phyloP scores from a whole-genome alignment of 495 filamentous ascomycete genomes.

The Annulohypoxylon moriforme region DNA sequence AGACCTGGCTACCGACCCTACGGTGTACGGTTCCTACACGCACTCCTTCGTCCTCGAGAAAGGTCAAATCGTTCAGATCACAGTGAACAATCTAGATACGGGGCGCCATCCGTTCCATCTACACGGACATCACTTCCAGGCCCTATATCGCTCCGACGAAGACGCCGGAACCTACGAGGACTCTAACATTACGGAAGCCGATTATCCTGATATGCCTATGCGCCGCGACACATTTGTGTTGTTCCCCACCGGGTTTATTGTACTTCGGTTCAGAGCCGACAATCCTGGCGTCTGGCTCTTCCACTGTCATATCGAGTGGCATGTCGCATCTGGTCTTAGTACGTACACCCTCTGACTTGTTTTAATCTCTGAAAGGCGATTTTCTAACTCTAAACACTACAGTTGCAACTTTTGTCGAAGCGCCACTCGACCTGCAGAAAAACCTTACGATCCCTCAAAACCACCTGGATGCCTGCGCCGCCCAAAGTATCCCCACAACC shows the following conservation, averaged over 20 bases:
- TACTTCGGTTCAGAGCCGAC: conserved; percentile 74
- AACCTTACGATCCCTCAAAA: conserved; percentile 69
- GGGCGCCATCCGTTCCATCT: conserved; percentile 88
- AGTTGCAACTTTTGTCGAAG: conserved; percentile 74
- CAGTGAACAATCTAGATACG: conserved; percentile 81
- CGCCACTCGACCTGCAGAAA: conserved; percentile 67
- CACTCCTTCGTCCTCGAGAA: conserved; percentile 75
- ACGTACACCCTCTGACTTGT: conserved; percentile 4
- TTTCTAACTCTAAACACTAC: not conserved
- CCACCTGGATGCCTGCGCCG: conserved; percentile 72
- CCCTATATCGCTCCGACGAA: conserved; percentile 59
- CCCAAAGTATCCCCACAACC: conserved; percentile 54
- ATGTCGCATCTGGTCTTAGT: conserved; percentile 71
- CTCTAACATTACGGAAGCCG: conserved; percentile 56
- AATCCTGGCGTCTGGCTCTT: conserved; percentile 83
- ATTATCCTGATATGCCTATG: conserved; percentile 58
- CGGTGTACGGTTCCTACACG: conserved; percentile 79
- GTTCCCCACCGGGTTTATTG: conserved; percentile 67
- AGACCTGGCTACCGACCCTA: conserved; percentile 67
- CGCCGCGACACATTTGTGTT: conserved; percentile 69
- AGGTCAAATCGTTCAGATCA: conserved; percentile 76
- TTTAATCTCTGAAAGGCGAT: not conserved
- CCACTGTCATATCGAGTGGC: conserved; percentile 78
- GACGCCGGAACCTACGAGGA: conserved; percentile 57
- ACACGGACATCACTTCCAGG: conserved; percentile 86